These are phyloP conservation scores for Tritrichomonas musculus DNA, from an alignment of 208 protist species.

Conservation along the genomic window DNA sequence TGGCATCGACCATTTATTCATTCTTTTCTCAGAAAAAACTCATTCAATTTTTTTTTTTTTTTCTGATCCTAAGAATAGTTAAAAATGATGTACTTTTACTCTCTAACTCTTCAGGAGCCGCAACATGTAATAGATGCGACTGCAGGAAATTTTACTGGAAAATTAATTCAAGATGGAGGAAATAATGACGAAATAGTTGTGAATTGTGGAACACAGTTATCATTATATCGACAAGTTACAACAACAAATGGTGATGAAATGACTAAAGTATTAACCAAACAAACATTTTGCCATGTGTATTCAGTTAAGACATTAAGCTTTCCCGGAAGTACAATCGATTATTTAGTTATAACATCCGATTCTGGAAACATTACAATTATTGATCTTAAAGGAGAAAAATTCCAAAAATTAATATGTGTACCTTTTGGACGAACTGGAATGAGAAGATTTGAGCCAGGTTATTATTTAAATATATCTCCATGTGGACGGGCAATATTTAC, in stretches of 20 bases:
- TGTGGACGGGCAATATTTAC: conserved; percentile 5
- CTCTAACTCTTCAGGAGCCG: background rate
- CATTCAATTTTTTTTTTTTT: too few relatives aligned
- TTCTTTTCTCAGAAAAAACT: too few relatives aligned
- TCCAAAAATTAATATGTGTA: background rate
- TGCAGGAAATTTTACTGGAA: background rate
- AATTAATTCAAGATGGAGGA: too few relatives aligned
- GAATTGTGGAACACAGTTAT: background rate
- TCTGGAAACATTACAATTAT: background rate
- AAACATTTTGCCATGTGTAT: background rate
- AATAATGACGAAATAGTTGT: background rate
- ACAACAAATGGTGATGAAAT: background rate
- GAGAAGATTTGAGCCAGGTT: background rate
- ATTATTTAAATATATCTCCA: background rate
- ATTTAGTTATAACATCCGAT: conserved; percentile 8
- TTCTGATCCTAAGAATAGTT: too few relatives aligned
- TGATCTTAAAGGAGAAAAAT: background rate
- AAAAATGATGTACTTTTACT: background rate
- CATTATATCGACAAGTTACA: background rate
- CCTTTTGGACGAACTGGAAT: background rate
- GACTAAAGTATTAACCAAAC: background rate
- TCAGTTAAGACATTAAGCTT: background rate
- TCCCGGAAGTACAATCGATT: background rate
- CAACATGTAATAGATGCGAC: background rate
- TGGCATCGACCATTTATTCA: too few relatives aligned